Percentiles rank a stretch among this genome's conserved stretches.
Conservation (phyloP, 108 stramenopile genomes). For the Skeletonema potamos region DNA sequence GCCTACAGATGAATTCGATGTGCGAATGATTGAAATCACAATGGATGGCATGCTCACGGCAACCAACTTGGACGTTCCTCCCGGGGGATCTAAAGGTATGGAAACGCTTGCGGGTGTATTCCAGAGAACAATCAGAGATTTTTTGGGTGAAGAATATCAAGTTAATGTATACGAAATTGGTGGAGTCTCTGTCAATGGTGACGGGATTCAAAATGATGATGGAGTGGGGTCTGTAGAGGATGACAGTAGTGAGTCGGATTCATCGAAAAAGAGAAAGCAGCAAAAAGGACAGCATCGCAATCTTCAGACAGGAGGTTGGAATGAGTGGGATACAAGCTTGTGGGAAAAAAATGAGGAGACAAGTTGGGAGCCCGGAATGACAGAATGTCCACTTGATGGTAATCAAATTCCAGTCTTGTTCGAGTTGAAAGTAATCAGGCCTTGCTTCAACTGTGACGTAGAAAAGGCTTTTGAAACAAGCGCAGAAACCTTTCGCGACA, state of each 20-base stretch:
- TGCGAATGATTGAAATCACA: neutral
- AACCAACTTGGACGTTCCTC: neutral
- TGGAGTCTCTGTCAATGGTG: neutral
- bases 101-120: neutral
- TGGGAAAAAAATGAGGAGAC: neutral
- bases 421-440: neutral
- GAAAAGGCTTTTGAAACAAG: neutral
- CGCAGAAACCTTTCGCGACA: neutral
- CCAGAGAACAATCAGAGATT: neutral
- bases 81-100: neutral
- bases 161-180: neutral
- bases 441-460: neutral
- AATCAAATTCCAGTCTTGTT: neutral
- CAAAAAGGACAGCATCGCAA: neutral
- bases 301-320: neutral
- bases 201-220: neutral
- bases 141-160: neutral
- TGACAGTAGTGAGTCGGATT: neutral
- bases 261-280: neutral
- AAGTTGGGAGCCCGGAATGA: neutral
- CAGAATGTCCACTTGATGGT: neutral
- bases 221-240: neutral
- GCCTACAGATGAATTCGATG: neutral
- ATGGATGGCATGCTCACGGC: slow-evolving; percentile 5
- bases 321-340: neutral